Percentiles rank a stretch among this genome's conserved stretches.
phyloP scores from a whole-genome alignment of 2,329 filamentous ascomycete species.

The Aspergillus awamori region DNA sequence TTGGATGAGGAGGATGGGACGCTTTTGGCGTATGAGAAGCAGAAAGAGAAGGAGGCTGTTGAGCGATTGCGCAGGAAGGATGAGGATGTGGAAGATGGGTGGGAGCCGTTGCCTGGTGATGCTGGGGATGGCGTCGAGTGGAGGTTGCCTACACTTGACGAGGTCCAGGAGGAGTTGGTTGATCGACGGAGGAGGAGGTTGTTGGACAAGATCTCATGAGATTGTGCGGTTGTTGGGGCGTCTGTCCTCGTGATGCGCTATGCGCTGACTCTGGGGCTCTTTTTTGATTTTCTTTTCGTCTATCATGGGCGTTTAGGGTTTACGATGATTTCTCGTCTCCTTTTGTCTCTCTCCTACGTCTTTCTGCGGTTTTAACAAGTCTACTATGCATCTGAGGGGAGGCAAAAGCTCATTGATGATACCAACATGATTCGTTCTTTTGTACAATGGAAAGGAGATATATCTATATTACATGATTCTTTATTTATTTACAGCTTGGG shows the following conservation, averaged over 20 bases:
- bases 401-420: conserved; percentile 22
- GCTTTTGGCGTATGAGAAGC: conserved; percentile 76
- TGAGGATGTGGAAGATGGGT: conserved; percentile 65
- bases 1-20: conserved; percentile 86
- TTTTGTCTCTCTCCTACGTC: conserved; percentile 4
- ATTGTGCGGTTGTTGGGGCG: neutral
- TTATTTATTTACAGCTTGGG: conserved; percentile 26
- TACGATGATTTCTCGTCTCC: conserved; percentile 12
- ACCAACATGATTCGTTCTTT: conserved; percentile 23
- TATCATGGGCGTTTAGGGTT: conserved; percentile 26
- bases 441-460: conserved; percentile 26
- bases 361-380: conserved; percentile 7
- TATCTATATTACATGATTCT: conserved; percentile 14
- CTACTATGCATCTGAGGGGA: conserved; percentile 18
- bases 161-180: conserved; percentile 92
- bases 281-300: conserved; percentile 6
- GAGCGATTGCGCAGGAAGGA: conserved; percentile 67
- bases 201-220: conserved; percentile 72
- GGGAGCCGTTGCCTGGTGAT: conserved; percentile 87
- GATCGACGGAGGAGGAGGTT: conserved; percentile 81
- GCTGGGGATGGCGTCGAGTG: conserved; percentile 78
- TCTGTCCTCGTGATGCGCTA: conserved; percentile 9
- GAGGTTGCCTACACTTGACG: conserved; percentile 81
- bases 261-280: conserved; percentile 7
- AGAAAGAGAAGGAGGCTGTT: conserved; percentile 80